Conservation (phyloP, 2,329 filamentous ascomycete genomes). For the Nemania sp. region DNA sequence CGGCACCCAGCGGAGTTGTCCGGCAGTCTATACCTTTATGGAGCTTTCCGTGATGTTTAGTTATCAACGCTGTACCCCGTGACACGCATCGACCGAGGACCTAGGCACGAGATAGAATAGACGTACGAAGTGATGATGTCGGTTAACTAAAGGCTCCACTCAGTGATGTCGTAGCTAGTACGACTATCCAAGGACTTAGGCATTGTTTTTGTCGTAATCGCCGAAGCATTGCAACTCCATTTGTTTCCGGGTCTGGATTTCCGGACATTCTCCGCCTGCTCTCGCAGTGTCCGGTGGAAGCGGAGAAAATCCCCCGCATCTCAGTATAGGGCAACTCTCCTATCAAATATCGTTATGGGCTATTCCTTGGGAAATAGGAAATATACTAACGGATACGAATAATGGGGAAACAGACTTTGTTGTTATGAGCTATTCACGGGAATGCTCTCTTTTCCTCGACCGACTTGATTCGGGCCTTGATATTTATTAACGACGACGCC, state of each 20-base stretch:
- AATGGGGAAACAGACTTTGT: neutral
- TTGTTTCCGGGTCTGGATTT: slow-evolving; percentile 11
- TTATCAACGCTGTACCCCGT: neutral
- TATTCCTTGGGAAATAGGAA: neutral
- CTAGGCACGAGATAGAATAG: neutral
- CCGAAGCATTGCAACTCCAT: neutral
- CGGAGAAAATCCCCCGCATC: slow-evolving; percentile 35
- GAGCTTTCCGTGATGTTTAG: neutral
- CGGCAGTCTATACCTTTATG: neutral
- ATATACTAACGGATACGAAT: neutral
- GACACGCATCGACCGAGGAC: neutral
- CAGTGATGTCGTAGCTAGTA: neutral
- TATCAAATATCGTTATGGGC: neutral
- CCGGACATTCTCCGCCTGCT: slow-evolving; percentile 25
- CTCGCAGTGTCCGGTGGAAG: slow-evolving; percentile 13
- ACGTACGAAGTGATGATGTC: neutral
- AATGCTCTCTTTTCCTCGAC: neutral
- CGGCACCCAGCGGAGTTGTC: neutral
- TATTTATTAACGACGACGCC: neutral
- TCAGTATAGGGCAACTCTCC: neutral
- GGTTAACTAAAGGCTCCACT: too few species aligned
- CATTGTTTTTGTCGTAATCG: neutral
- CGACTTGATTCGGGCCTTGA: neutral
- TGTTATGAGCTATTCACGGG: neutral
- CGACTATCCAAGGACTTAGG: neutral